These are phyloP conservation scores for Meyerozyma athensensis DNA, from an alignment of 1,139 yeast species.

Conservation along the genomic window DNA sequence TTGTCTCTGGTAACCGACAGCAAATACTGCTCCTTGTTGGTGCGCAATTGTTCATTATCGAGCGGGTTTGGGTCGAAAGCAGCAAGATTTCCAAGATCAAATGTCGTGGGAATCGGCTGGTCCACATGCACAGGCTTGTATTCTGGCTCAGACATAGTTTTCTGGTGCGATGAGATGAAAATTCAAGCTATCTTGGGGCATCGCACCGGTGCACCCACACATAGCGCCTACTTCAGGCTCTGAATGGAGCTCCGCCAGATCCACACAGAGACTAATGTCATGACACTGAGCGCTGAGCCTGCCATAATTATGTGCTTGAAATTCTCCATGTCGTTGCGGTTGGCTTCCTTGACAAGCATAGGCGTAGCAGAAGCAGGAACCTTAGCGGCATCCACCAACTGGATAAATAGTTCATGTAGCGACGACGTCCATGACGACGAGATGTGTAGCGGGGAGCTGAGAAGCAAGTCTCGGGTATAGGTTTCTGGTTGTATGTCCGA, in stretches of 20 bases:
- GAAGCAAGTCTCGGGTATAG: conserved; percentile 59
- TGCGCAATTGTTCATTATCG: conserved; percentile 51
- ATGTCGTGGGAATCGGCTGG: conserved; percentile 79
- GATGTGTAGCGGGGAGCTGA: conserved; percentile 74
- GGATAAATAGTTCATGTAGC: conserved; percentile 77
- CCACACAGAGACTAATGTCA: conserved; percentile 57
- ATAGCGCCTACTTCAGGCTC: conserved; percentile 9
- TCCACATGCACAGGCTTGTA: conserved; percentile 78
- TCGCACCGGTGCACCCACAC: not conserved
- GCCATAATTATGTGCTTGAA: conserved; percentile 50
- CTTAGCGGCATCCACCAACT: conserved; percentile 84
- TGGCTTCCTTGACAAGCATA: conserved; percentile 66
- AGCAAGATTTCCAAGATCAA: conserved; percentile 82
- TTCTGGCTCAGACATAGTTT: conserved; percentile 12
- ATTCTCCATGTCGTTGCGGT: conserved; percentile 41
- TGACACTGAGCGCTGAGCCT: conserved; percentile 63
- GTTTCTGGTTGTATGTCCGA: conserved; percentile 83
- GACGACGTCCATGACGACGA: conserved; percentile 89
- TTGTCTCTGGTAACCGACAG: conserved; percentile 81
- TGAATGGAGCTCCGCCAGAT: conserved; percentile 48
- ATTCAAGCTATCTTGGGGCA: not conserved
- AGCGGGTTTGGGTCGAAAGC: conserved; percentile 85
- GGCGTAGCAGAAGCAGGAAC: conserved; percentile 78
- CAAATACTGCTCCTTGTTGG: conserved; percentile 60
- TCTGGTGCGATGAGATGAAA: conserved; percentile 4